Evolutionary conservation across 1,284 basidiomycete species (phyloP).

Genomic region (Athelia psychrophila): DNA sequence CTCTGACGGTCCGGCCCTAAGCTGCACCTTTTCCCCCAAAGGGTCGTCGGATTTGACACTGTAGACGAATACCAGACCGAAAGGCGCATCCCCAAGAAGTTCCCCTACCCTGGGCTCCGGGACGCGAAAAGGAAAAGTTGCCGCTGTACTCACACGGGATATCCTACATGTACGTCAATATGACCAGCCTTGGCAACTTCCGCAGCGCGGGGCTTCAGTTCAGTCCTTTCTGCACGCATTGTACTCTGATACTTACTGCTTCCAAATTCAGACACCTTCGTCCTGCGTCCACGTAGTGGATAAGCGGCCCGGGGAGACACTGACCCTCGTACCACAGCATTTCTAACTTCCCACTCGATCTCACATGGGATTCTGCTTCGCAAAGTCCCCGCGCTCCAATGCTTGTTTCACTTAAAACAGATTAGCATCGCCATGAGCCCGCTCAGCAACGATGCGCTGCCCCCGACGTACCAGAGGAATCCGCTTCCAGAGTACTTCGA

Average conservation of each 20-base stretch:
- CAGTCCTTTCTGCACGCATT: constrained; percentile 26
- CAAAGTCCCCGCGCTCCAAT: constrained; percentile 93
- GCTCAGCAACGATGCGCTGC: constrained; percentile 95
- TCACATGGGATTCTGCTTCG: constrained; percentile 97
- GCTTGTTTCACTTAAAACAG: constrained; percentile 95
- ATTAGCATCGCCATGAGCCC: constrained; percentile 98
- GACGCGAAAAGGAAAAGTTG: constrained; percentile 84
- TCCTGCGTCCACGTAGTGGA: constrained; percentile 94
- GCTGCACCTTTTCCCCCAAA: constrained; percentile 92
- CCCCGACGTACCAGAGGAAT: constrained; percentile 96
- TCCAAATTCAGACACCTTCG: constrained; percentile 77
- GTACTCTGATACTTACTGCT: constrained; percentile 4
- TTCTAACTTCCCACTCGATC: constrained; percentile 96
- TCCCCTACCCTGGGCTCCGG: constrained; percentile 93
- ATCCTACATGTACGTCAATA: constrained; percentile 98
- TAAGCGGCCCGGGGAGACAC: constrained; percentile 99
- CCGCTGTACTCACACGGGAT: constrained; percentile 97
- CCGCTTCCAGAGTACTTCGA: constrained; percentile 98
- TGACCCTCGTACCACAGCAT: constrained; percentile 94
- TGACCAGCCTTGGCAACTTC: constrained; percentile 95
- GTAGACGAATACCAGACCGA: constrained; percentile 98
- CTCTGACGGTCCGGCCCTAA: constrained; percentile 91
- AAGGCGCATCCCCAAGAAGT: constrained; percentile 89
- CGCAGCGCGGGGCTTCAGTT: constrained; percentile 91
- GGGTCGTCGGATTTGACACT: constrained; percentile 95